Evolutionary conservation across 768 basidiomycete species (phyloP), one percentile per base, ranked within the genome.

Genomic region (Tricholoma matsutake): DNA sequence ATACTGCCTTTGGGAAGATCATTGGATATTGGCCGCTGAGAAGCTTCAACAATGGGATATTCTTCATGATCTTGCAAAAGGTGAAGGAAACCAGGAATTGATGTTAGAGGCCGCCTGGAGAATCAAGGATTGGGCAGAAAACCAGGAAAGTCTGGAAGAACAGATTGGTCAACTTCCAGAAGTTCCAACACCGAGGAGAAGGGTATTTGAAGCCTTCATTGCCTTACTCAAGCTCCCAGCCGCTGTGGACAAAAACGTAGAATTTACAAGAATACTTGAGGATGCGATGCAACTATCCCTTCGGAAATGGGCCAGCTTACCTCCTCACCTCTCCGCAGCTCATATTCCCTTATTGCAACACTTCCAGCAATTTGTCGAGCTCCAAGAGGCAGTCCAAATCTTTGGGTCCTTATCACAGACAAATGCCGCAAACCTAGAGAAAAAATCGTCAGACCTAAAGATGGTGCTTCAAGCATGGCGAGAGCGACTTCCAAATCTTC

Each of bases 1-100:
- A 72, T 98, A 96, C 72, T 94, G 92, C 67, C 79, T 99, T 18
- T 99, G 97, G 97, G 97, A 99, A 68, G 97, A 99, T 71, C 97
- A 99, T 72, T 99, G 97, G 96, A 91, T 99, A 61, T 77, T 96
- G 7, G 84, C 95, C 1, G 89, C 94, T 0, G 93, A 96, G 76
- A 99, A 99, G 73, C 79, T 99, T 16, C 97, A 98, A 70, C 92
- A 97, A 63, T 99, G 97, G 97, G 97, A 99, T 61, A 85, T 91
- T 20, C 81, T 99, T 4, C 86, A 91, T 63, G 97, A 99, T 56
- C 84, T 99, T 18, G 94, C 94, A 1, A 87, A 87, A 65, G 85
- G 80, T 58, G 96, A 98, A 73, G 86, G 85, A 28, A 97, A 98
- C 68, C 86, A 93, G 60, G 97, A 99, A 69, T 77, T 99, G 43